Evolutionary conservation across 768 basidiomycete species (phyloP).

Genomic region (Boletus speciosus): DNA sequence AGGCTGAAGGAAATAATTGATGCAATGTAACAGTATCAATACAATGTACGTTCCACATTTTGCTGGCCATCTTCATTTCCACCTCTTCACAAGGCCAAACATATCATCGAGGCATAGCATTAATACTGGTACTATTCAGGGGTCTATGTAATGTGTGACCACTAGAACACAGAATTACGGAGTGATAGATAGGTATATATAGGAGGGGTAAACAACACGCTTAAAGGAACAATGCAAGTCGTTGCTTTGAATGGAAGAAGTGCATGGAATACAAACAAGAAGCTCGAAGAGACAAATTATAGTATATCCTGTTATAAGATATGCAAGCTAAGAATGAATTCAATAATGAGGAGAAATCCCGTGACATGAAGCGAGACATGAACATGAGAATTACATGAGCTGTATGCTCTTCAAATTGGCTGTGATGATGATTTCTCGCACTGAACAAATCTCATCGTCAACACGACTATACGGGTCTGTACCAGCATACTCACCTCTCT

Average conservation of each 20-base stretch:
- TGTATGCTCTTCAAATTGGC: constrained; percentile 57
- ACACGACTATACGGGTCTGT: background rate
- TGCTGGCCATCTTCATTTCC: background rate
- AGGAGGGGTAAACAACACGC: background rate
- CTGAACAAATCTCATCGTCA: constrained; percentile 31
- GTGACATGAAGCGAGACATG: constrained; percentile 2
- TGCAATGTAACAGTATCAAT: constrained; percentile 52
- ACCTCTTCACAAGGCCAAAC: background rate
- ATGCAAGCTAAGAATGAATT: constrained; percentile 11
- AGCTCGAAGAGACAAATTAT: constrained; percentile 14
- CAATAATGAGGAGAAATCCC: constrained; percentile 1
- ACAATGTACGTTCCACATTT: constrained; percentile 14
- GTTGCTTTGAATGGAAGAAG: constrained; percentile 4
- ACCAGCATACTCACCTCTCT: constrained; percentile 50
- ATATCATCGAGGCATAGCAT: background rate
- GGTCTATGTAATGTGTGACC: constrained; percentile 4
- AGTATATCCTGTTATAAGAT: constrained; percentile 16
- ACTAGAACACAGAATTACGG: constrained; percentile 7
- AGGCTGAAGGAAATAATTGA: constrained; percentile 83
- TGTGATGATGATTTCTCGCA: constrained; percentile 69
- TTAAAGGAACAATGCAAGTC: constrained; percentile 14
- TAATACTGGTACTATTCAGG: background rate
- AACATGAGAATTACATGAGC: constrained; percentile 24
- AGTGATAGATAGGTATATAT: constrained; percentile 27
- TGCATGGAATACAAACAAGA: constrained; percentile 16